Base-by-base conservation (phyloP, 2,329 filamentous ascomycete genomes). In the Exophiala viscosa region DNA sequence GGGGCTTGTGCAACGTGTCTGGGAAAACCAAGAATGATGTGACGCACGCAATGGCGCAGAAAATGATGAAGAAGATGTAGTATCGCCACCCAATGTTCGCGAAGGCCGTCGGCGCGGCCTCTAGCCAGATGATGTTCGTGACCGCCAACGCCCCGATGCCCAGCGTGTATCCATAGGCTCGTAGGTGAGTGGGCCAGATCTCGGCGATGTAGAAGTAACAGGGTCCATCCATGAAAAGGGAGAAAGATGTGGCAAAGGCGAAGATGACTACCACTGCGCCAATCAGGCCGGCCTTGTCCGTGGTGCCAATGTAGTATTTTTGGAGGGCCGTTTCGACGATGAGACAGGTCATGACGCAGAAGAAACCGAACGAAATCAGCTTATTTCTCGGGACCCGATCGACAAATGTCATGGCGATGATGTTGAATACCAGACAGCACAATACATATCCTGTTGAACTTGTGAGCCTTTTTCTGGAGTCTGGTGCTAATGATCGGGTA, bases 51-150 rank as follows among this genome's bases (percentile, higher is more conserved):
- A n/a, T n/a, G n/a, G n/a, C n/a, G n/a, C n/a, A n/a, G n/a, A n/a
- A n/a, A n/a, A n/a, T n/a, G 44, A 52, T 52, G 31, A 52, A 52
- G n/a, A 52, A 14, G 15, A 52, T 14, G 32, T 35, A 52, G 34
- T 23, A 52, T 20, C 36, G 41, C 50, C 50, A 57, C 2, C 50
- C 50, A 18, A 54, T 57, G 34, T 43, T 57, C 32, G 36, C 35
- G 17, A 64, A 66, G 1, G 65, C 57, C 7, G 67, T 63, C 1
- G 60, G 56, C 3, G 57, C 57, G 9, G 51, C 44, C 44, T 58
- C 41, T 14, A 58, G 15, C 38, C 61, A 55, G 18, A 60, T 39
- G 15, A 60, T 54, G 10, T 52, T 59, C 9, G 41, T 53, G 11
- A 55, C 44, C 14, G 53, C 57, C 18, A 54, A 45, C 4, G 48